phyloP scores from a whole-genome alignment of 176 grass and related monocot genomes.

The Otatea glauca region DNA sequence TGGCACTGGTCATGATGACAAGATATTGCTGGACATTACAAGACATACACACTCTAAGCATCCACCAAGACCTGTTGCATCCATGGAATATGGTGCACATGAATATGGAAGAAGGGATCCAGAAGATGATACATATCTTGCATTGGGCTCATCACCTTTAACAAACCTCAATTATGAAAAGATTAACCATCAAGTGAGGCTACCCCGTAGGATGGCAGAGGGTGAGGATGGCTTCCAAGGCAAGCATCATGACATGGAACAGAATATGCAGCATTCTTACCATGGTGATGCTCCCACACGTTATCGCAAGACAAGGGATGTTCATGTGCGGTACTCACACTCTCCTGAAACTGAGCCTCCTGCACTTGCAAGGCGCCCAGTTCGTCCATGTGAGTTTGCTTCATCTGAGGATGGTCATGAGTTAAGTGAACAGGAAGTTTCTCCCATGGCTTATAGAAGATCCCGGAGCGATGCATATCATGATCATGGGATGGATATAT shows the following conservation, averaged over 20 bases:
- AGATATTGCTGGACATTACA: slow-evolving; percentile 36
- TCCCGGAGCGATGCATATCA: slow-evolving; percentile 42
- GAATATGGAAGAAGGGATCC: slow-evolving; percentile 34
- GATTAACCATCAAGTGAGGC: slow-evolving; percentile 31
- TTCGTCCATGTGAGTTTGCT: slow-evolving; percentile 29
- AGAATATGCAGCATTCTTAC: slow-evolving; percentile 16
- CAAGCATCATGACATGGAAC: slow-evolving; percentile 35
- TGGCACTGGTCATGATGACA: slow-evolving; percentile 19
- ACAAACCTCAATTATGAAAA: slow-evolving; percentile 48
- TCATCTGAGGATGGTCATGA: slow-evolving; percentile 41
- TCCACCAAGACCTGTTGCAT: slow-evolving; percentile 30
- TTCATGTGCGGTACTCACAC: slow-evolving; percentile 31
- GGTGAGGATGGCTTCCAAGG: slow-evolving; percentile 36
- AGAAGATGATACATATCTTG: slow-evolving; percentile 44
- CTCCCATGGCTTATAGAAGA: slow-evolving; percentile 50
- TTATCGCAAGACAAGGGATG: slow-evolving; percentile 41
- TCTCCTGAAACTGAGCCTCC: slow-evolving; percentile 42
- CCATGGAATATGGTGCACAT: slow-evolving; percentile 41
- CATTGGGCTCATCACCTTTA: slow-evolving; percentile 45
- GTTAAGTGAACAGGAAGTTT: slow-evolving; percentile 52
- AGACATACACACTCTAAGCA: slow-evolving; percentile 41
- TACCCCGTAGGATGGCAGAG: slow-evolving; percentile 45
- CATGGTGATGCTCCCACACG: slow-evolving; percentile 15
- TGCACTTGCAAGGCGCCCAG: slow-evolving; percentile 23
- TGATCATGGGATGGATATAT: slow-evolving; percentile 45